Evolutionary conservation across 495 filamentous ascomycete genomes (phyloP).

Genomic region (Penicillium coprophilum): DNA sequence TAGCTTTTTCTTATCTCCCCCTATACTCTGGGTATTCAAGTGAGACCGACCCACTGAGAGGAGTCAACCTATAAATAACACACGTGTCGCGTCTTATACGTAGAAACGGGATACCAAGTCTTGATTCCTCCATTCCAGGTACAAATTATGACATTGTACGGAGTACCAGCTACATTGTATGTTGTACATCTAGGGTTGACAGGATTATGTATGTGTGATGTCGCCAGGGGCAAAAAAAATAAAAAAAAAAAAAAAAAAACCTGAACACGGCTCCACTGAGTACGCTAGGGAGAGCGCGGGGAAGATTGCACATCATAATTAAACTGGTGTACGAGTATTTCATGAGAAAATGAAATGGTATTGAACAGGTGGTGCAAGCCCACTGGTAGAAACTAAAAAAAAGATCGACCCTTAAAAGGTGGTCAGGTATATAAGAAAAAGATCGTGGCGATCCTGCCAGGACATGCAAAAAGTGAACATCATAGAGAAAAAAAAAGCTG

Average conservation of each 20-base stretch:
- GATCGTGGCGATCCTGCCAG: conserved; percentile 15
- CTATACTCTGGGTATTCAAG: not conserved
- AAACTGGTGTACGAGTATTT: conserved; percentile 22
- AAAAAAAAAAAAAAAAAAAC: no score
- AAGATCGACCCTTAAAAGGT: not conserved
- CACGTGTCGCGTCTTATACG: not conserved
- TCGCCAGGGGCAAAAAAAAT: conserved; percentile 20
- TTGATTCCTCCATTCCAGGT: not conserved
- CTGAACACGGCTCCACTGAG: conserved; percentile 14
- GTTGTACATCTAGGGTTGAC: not conserved
- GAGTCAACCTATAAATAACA: not conserved
- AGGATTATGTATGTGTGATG: conserved; percentile 12
- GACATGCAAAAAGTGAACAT: conserved; percentile 10
- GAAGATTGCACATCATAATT: conserved; percentile 33
- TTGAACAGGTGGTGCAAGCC: conserved; percentile 9
- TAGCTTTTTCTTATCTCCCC: not conserved
- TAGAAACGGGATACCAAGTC: not conserved
- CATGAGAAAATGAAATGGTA: conserved; percentile 8
- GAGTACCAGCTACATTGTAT: no score
- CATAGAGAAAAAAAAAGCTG: conserved; percentile 16
- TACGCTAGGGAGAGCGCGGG: conserved; percentile 27
- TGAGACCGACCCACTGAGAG: conserved; percentile 14
- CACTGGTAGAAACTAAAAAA: conserved; percentile 10
- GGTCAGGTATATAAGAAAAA: conserved; percentile 12
- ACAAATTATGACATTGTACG: no score